Evolutionary conservation across 371 early-diverging fungal genomes (phyloP), one percentile per base, ranked within the genome.

Genomic region (Blakeslea trispora): DNA sequence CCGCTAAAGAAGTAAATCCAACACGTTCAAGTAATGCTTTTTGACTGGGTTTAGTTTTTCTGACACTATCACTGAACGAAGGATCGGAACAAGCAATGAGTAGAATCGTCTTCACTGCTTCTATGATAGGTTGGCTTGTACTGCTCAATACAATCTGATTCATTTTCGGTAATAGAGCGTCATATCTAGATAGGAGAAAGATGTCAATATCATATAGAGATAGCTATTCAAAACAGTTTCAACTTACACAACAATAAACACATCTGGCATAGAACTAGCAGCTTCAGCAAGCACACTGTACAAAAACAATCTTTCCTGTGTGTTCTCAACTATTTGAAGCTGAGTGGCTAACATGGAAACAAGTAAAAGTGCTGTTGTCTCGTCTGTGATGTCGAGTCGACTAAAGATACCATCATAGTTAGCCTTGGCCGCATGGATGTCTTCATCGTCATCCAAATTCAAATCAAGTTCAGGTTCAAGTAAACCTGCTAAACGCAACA

Each of bases 221-320:
- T n/a, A n/a, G n/a, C n/a, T n/a, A n/a, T n/a, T n/a, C n/a, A n/a
- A n/a, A n/a, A n/a, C n/a, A n/a, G n/a, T n/a, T n/a, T n/a, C n/a
- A n/a, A 74, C 82, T 75, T 83, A 91, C 84, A 92, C 81, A 31
- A 89, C 66, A 5, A 85, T 69, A 72, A 92, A 88, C 28, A 87
- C 81, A 50, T 90, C 87, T 1, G 93, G 94, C 43, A 86, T 77
- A 9, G 84, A 77, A n/a, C 75, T 68, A 1, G 92, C 89, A 28
- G 87, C 87, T 70, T 91, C 92, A 18, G 91, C 87, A 28, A 96
- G 70, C 56, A 94, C 77, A 10, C 89, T 87, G 60, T 95, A 95
- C 31, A 96, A 74, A 63, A 91, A 90, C 55, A 88, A 63, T 13
- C 84, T 79, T 74, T 96, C 95, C n/a, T 88, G 81, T 54, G 92